These are phyloP conservation scores for Protomyces inundatus DNA, from an alignment of 1,139 yeast genomes.

Conservation along the genomic window DNA sequence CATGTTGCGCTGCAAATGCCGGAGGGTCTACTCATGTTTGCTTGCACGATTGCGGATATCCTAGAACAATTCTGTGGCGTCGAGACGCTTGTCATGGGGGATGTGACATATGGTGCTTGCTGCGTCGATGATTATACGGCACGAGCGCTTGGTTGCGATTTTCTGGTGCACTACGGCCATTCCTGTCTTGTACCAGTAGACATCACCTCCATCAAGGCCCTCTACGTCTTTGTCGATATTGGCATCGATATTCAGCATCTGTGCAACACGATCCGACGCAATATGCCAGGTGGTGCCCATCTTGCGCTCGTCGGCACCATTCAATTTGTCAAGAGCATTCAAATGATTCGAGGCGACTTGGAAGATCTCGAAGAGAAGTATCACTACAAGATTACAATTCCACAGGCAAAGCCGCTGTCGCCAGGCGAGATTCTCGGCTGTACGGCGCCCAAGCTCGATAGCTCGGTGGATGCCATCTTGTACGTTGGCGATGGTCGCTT, in stretches of 20 bases:
- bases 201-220: slow-evolving; percentile 77
- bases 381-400: slow-evolving; percentile 55
- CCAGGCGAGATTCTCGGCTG: slow-evolving; percentile 97
- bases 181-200: slow-evolving; percentile 95
- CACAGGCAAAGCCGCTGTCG: slow-evolving; percentile 87
- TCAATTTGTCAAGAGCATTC: slow-evolving; percentile 92
- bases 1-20: slow-evolving; percentile 95
- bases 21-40: slow-evolving; percentile 84
- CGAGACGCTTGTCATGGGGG: slow-evolving; percentile 95
- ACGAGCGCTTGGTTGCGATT: slow-evolving; percentile 84
- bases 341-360: slow-evolving; percentile 60
- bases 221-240: slow-evolving; percentile 93
- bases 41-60: slow-evolving; percentile 81
- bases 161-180: slow-evolving; percentile 94
- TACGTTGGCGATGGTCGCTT: slow-evolving; percentile 96
- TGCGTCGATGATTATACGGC: slow-evolving; percentile 97
- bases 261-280: slow-evolving; percentile 64
- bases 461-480: slow-evolving; percentile 66
- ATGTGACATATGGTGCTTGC: slow-evolving; percentile 97
- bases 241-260: slow-evolving; percentile 79
- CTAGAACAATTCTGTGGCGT: slow-evolving; percentile 78
- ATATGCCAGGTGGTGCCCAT: slow-evolving; percentile 60
- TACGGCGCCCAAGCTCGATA: slow-evolving; percentile 75
- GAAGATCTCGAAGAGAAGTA: slow-evolving; percentile 29
- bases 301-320: slow-evolving; percentile 88